Percentiles rank a stretch among this genome's conserved stretches.
Conservation (phyloP, 495 filamentous ascomycete genomes). For the Glarea lozoyensis region DNA sequence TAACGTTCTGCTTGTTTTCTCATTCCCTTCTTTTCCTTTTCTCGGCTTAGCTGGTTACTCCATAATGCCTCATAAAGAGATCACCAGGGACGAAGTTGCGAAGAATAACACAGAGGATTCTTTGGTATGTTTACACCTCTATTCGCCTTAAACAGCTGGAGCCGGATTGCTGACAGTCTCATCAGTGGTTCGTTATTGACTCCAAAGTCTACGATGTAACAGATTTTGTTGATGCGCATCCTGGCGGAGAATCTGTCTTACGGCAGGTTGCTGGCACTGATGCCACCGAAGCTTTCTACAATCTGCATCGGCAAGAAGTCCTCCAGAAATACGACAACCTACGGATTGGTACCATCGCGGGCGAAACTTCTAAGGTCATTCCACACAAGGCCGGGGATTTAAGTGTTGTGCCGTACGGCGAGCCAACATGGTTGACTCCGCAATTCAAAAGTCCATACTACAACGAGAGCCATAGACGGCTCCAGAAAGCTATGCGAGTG, state of each 20-base stretch:
- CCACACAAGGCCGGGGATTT: constrained; percentile 62
- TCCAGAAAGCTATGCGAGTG: constrained; percentile 63
- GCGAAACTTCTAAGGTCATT: constrained; percentile 67
- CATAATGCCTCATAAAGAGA: constrained; percentile 27
- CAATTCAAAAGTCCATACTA: constrained; percentile 78
- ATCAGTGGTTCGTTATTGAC: constrained; percentile 84
- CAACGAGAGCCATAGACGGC: constrained; percentile 60
- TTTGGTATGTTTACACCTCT: too few relatives aligned
- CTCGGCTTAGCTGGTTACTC: not conserved
- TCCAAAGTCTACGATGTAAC: constrained; percentile 87
- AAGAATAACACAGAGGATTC: constrained; percentile 78
- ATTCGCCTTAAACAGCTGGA: too few relatives aligned
- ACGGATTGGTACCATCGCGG: constrained; percentile 66
- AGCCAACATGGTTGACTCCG: constrained; percentile 71
- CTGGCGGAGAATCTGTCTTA: constrained; percentile 75
- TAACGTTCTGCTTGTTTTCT: too few relatives aligned
- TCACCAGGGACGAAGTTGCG: constrained; percentile 69
- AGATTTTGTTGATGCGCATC: constrained; percentile 87
- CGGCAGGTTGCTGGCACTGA: constrained; percentile 78
- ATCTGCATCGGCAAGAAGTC: constrained; percentile 88
- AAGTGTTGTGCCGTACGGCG: constrained; percentile 69
- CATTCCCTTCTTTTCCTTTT: too few relatives aligned
- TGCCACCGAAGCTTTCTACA: constrained; percentile 84
- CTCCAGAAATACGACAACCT: constrained; percentile 65
- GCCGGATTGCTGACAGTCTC: too few relatives aligned